Base-by-base conservation (phyloP, 768 basidiomycete genomes). In the Boletus insuetus region DNA sequence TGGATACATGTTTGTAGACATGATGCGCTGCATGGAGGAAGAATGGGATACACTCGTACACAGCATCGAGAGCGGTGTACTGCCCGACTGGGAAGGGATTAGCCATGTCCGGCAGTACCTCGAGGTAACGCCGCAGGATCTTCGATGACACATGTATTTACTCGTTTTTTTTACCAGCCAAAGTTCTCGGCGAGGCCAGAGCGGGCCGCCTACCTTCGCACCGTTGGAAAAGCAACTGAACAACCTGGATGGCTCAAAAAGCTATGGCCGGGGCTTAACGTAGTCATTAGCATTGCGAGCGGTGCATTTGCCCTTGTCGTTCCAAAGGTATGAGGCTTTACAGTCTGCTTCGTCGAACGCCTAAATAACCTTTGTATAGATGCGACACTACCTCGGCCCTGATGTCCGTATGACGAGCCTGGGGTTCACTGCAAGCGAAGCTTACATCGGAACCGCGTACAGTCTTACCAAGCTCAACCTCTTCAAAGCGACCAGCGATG, bases 11-110 rank as follows among this genome's bases (percentile, higher is more conserved):
- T 63, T 67, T 14, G 6, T 68, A 1, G 67, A 68, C 29, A 59
- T 67, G 55, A 49, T 58, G n/a, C 48, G 58, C 14, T 49, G 51
- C 44, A 56, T 66, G 46, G 65, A 63, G 19, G 51, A 65, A n/a
- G 63, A 60, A 32, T 61, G 61, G 66, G 53, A 65, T 24, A 39
- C 17, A 6, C 54, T 61, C 29, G 34, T 68, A 13, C 11, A 49
- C 13, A 37, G 43, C 48, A 32, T 69, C 10, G 54, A 58, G 44
- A 65, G 51, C 0, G 61, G 64, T 4, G 32, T 32, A 17, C 17
- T 68, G 7, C 67, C 62, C 1, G 43, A 66, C 17, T 53, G 52
- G 51, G 58, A 67, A 42, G 61, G 64, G 41, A 56, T 43, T 17
- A 41, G 46, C 4, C 55, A 59, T 24, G 54, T 68, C 32, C 47